Conservation (phyloP, 2,329 filamentous ascomycete species). For the Cercospora sp. region DNA sequence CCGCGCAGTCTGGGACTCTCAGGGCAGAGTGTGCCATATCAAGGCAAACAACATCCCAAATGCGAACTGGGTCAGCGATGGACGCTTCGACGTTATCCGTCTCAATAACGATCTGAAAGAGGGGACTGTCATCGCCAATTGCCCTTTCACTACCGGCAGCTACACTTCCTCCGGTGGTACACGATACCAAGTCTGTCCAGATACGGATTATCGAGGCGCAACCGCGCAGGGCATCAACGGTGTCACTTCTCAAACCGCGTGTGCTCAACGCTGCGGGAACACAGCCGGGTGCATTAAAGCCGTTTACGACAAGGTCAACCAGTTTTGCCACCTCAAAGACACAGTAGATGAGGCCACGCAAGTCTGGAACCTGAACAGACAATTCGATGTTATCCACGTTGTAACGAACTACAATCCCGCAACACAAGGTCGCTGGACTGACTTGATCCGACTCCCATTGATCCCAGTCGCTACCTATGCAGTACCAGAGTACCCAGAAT, state of each 20-base stretch:
- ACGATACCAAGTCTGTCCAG: slow-evolving; percentile 8
- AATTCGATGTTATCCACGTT: slow-evolving; percentile 8
- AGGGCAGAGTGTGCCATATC: slow-evolving; percentile 14
- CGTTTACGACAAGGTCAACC: slow-evolving; percentile 1
- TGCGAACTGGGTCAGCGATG: slow-evolving; percentile 5
- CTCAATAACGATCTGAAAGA: background rate
- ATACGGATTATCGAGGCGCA: slow-evolving; percentile 2
- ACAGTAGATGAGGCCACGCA: background rate
- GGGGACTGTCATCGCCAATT: slow-evolving; percentile 6
- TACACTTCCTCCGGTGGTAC: slow-evolving; percentile 7
- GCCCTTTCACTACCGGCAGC: slow-evolving; percentile 6
- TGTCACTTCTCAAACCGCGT: background rate
- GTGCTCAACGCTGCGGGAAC: slow-evolving; percentile 5
- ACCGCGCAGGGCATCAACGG: background rate
- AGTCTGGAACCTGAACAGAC: slow-evolving; percentile 7
- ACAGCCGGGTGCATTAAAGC: slow-evolving; percentile 15
- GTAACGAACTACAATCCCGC: background rate
- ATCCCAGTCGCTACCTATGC: slow-evolving; percentile 18
- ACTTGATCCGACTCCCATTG: slow-evolving; percentile 13
- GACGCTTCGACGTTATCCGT: slow-evolving; percentile 5
- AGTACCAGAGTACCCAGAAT: slow-evolving; percentile 15
- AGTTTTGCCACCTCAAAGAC: slow-evolving; percentile 8
- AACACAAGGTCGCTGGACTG: slow-evolving; percentile 14
- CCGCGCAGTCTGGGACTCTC: slow-evolving; percentile 17
- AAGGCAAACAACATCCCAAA: slow-evolving; percentile 9